phyloP scores from a whole-genome alignment of 2,329 filamentous ascomycete species.

The Penicillium polonicum region DNA sequence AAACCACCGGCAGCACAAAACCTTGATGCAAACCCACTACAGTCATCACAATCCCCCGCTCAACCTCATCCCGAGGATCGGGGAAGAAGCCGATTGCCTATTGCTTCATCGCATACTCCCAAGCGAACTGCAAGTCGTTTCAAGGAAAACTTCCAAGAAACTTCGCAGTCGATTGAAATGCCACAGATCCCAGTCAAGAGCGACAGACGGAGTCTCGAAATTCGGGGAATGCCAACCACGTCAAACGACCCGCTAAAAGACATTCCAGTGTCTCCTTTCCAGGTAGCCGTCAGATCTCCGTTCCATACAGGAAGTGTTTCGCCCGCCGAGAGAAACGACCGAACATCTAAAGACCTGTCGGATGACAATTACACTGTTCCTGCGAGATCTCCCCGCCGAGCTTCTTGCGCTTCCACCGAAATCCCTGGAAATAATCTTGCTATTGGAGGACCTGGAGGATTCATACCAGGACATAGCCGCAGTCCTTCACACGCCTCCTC shows the following conservation, averaged over 20 bases:
- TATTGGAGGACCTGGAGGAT: not conserved
- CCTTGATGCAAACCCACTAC: not conserved
- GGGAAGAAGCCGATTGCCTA: constrained; percentile 3
- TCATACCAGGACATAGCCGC: constrained; percentile 10
- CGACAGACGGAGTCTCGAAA: constrained; percentile 6
- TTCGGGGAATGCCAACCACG: not conserved
- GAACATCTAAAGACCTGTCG: constrained; percentile 2
- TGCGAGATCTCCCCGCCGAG: constrained; percentile 1
- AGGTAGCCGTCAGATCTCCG: constrained; percentile 3
- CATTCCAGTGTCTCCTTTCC: not conserved
- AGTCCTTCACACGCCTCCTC: constrained; percentile 19
- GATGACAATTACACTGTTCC: not conserved
- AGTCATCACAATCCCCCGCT: constrained; percentile 5
- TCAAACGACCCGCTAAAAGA: not conserved
- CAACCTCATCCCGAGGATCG: constrained; percentile 9
- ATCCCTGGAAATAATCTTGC: not conserved
- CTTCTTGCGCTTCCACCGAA: not conserved
- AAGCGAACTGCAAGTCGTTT: not conserved
- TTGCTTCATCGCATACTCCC: not conserved
- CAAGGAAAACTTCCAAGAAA: constrained; percentile 5
- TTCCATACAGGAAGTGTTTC: constrained; percentile 10
- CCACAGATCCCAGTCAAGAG: constrained; percentile 1
- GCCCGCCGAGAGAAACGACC: not conserved
- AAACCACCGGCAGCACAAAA: not conserved
- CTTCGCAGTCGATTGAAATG: not conserved